phyloP scores from a whole-genome alignment of 2,329 filamentous ascomycete genomes.

The Diaporthe citri region DNA sequence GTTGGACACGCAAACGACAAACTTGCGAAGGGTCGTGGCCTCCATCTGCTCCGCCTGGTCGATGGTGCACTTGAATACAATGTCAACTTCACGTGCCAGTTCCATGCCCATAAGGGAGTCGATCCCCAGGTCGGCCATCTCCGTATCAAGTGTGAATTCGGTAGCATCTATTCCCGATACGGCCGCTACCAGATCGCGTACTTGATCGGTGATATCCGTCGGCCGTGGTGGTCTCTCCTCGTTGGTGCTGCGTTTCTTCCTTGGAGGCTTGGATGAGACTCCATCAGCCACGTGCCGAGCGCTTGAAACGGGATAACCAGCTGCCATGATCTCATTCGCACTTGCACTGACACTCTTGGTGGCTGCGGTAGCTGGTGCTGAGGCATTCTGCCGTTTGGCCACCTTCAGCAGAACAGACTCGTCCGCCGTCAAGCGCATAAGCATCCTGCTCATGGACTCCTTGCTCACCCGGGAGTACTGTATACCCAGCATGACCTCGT shows the following conservation, averaged over 20 bases:
- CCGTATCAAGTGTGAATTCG: neutral
- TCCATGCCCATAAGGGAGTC: slow-evolving; percentile 66
- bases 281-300: no score
- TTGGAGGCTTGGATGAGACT: no score
- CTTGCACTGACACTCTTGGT: no score
- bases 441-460: slow-evolving; percentile 47
- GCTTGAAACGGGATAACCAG: no score
- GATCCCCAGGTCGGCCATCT: slow-evolving; percentile 59
- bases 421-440: slow-evolving; percentile 39
- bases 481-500: slow-evolving; percentile 51
- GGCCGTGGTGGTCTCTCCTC: no score
- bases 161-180: neutral
- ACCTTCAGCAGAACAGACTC: neutral
- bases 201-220: neutral
- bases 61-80: slow-evolving; percentile 50
- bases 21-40: neutral
- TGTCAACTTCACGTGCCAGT: slow-evolving; percentile 56
- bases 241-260: no score
- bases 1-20: neutral
- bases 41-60: slow-evolving; percentile 12
- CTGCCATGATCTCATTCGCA: no score
- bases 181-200: neutral
- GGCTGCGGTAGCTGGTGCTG: no score
- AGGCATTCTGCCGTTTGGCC: no score
- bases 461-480: slow-evolving; percentile 47